phyloP scores from a whole-genome alignment of 164 flowering plant species.

The Kingdonia uniflora region DNA sequence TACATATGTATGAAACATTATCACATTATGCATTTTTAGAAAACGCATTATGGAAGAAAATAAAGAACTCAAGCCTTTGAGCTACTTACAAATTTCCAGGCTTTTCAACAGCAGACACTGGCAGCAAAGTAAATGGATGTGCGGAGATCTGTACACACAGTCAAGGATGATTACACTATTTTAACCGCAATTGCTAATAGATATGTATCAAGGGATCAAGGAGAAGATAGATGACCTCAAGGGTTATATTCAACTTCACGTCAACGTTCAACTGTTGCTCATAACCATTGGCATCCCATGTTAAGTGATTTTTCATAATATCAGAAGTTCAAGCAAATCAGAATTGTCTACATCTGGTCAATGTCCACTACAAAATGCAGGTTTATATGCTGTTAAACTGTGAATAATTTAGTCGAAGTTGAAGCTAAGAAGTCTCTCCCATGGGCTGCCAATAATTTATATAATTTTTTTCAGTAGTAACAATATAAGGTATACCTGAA shows the following conservation, averaged over 20 bases:
- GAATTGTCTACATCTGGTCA: no score
- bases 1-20: background rate
- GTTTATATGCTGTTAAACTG: no score
- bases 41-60: background rate
- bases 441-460: no score
- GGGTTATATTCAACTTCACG: conserved; percentile 43
- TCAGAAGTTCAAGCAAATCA: no score
- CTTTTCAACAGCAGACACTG: conserved; percentile 55
- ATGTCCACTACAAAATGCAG: no score
- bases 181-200: no score
- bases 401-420: no score
- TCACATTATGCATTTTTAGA: no score
- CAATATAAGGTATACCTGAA: no score
- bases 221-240: conserved; percentile 40
- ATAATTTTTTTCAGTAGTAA: no score
- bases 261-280: conserved; percentile 57
- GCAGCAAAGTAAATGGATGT: conserved; percentile 48
- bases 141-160: conserved; percentile 44
- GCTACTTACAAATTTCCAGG: conserved; percentile 72
- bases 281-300: conserved; percentile 39
- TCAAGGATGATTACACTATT: background rate
- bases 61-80: background rate
- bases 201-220: background rate
- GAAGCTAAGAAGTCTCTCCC: no score
- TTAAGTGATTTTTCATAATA: conserved; percentile 55